Evolutionary conservation across 2,329 filamentous ascomycete species (phyloP).

Genomic region (Ophiognomonia clavigignenti-juglandacearum): DNA sequence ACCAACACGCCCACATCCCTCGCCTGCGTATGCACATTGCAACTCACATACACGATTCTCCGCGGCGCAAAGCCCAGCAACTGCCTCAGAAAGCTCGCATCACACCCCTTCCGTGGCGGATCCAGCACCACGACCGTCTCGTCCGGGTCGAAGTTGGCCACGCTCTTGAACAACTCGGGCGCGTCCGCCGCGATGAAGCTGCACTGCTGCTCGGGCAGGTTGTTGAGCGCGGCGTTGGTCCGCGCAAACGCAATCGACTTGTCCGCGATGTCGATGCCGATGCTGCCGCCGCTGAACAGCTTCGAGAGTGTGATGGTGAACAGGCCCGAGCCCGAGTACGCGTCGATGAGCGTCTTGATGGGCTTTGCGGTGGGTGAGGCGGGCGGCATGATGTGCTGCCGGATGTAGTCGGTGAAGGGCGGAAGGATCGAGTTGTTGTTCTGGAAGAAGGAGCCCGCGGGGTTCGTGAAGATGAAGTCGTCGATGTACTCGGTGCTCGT

Average conservation of each 20-base stretch:
- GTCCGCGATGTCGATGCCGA: constrained; percentile 85
- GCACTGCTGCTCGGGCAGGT: constrained; percentile 59
- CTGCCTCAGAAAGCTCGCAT: constrained; percentile 76
- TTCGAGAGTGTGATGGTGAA: constrained; percentile 92
- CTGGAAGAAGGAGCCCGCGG: constrained; percentile 94
- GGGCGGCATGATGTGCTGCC: constrained; percentile 65
- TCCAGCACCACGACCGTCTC: constrained; percentile 94
- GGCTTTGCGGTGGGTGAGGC: constrained; percentile 28
- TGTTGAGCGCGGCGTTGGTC: constrained; percentile 73
- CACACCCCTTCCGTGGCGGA: constrained; percentile 93
- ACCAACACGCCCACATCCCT: constrained; percentile 87
- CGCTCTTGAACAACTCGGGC: constrained; percentile 70
- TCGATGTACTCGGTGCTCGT: constrained; percentile 85
- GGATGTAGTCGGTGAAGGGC: constrained; percentile 80
- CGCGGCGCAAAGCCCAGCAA: constrained; percentile 71
- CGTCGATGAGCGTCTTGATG: constrained; percentile 89
- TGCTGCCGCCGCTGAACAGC: constrained; percentile 73
- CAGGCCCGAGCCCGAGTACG: constrained; percentile 94
- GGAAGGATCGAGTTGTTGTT: constrained; percentile 99
- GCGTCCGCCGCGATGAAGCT: constrained; percentile 89
- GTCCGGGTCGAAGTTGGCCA: constrained; percentile 63
- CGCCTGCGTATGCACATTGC: constrained; percentile 97
- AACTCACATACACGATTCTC: constrained; percentile 89
- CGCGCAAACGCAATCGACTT: constrained; percentile 75
- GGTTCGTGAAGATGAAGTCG: constrained; percentile 80